Evolutionary conservation across 2,329 filamentous ascomycete genomes (phyloP).

Genomic region (Hymenoscyphus infarciens): DNA sequence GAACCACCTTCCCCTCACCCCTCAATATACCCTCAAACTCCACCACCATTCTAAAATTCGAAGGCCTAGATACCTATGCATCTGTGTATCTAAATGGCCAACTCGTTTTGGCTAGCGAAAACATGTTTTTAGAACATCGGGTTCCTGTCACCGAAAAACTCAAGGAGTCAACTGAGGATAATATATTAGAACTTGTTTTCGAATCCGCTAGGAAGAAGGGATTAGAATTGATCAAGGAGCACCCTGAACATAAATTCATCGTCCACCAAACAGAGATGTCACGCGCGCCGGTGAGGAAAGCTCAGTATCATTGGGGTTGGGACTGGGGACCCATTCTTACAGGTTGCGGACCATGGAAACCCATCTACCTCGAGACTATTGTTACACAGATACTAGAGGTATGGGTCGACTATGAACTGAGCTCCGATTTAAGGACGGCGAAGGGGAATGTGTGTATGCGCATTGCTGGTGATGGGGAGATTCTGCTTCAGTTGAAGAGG

Average conservation of each 20-base stretch:
- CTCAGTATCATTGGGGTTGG: conserved; percentile 67
- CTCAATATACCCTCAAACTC: background rate
- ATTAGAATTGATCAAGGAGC: conserved; percentile 34
- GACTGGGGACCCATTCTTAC: conserved; percentile 65
- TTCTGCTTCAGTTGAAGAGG: conserved; percentile 33
- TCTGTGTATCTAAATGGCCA: background rate
- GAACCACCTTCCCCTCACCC: background rate
- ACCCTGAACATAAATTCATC: conserved; percentile 46
- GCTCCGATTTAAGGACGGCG: conserved; percentile 28
- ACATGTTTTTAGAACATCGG: conserved; percentile 53
- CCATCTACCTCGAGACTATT: conserved; percentile 62
- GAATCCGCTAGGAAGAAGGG: conserved; percentile 25
- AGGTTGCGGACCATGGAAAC: conserved; percentile 63
- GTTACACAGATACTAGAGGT: conserved; percentile 55
- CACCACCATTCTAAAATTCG: background rate
- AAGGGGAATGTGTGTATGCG: background rate
- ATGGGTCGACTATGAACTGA: conserved; percentile 38
- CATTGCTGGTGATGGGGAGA: background rate
- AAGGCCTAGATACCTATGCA: background rate
- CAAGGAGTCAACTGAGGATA: conserved; percentile 12
- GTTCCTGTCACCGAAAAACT: conserved; percentile 45
- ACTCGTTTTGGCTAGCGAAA: conserved; percentile 24
- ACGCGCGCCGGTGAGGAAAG: conserved; percentile 54
- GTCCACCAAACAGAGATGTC: conserved; percentile 41
- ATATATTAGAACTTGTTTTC: conserved; percentile 23